Evolutionary conservation across 768 basidiomycete genomes (phyloP), one percentile per base, ranked within the genome.

Genomic region (Suillus sp.): DNA sequence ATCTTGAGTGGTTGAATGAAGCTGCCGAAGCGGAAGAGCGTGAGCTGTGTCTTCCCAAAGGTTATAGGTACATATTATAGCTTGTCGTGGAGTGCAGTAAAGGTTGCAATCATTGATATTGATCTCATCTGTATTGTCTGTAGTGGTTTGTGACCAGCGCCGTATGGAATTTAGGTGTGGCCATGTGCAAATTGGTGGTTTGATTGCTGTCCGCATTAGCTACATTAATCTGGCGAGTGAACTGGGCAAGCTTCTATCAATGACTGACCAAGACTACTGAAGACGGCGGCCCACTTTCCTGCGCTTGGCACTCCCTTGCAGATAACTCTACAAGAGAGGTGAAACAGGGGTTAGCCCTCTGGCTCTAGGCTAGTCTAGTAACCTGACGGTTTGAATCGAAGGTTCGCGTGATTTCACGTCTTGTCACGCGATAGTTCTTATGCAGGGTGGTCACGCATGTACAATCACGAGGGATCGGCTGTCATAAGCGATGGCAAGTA

Each of bases 41-140:
- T 61, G 72, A 73, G 53, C 67, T 72, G 42, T 67, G 71, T 14
- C 70, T 71, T 54, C 71, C 68, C 45, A 74, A 73, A 62, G 80
- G 78, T 14, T 78, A 76, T 66, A 76, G 81, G 69, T 84, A 83
- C 68, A 74, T 81, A 47, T 69, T 83, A 51, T 84, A 55, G n/a
- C 14, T 22, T 16, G n/a, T 8, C n/a, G 2, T 34, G 3, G 18
- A 47, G 45, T 47, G 45, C 27, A 16, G 53, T 14, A n/a, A 16
- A 25, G 7, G 14, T 48, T 7, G 7, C 22, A 25, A 25, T 25
- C 10, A n/a, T 45, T 2, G 7, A 45, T 45, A 42, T 22, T 22
- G n/a, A 47, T 13, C 4, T 16, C 3, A 16, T 3, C 22, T 27
- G 25, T 48, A 48, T 25, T 10, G 16, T 51, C 30, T 51, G 9